Evolutionary conservation across 345 rosid species (phyloP).

Genomic region (Microcos paniculata): DNA sequence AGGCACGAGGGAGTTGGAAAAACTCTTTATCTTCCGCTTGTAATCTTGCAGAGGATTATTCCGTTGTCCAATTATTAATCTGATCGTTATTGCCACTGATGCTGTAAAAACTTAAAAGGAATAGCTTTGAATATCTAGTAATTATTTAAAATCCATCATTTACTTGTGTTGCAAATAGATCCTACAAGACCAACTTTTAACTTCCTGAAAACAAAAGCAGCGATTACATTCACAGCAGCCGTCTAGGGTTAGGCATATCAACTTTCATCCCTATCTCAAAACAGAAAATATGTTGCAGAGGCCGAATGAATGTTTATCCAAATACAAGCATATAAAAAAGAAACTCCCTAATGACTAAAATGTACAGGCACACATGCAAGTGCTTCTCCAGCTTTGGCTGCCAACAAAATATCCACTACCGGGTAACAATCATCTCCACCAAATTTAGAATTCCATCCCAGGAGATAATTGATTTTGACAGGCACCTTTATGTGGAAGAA

Average conservation of each 20-base stretch:
- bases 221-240: background rate
- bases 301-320: background rate
- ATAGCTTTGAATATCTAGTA: background rate
- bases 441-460: background rate
- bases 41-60: too few relatives aligned
- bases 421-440: background rate
- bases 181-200: background rate
- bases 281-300: background rate
- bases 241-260: background rate
- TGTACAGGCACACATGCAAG: conserved; percentile 4
- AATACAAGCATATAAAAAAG: background rate
- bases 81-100: too few relatives aligned
- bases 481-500: background rate
- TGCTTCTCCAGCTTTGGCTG: conserved; percentile 4
- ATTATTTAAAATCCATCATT: background rate
- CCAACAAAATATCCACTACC: background rate
- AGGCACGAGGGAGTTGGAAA: too few relatives aligned
- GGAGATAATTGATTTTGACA: background rate
- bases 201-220: background rate
- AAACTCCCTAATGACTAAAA: conserved; percentile 6
- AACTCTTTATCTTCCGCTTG: too few relatives aligned
- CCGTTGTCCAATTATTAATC: too few relatives aligned
- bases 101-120: too few relatives aligned
- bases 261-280: background rate
- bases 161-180: background rate